These are phyloP conservation scores for Acrasis kona DNA, from an alignment of 78 protist species.

Conservation along the genomic window DNA sequence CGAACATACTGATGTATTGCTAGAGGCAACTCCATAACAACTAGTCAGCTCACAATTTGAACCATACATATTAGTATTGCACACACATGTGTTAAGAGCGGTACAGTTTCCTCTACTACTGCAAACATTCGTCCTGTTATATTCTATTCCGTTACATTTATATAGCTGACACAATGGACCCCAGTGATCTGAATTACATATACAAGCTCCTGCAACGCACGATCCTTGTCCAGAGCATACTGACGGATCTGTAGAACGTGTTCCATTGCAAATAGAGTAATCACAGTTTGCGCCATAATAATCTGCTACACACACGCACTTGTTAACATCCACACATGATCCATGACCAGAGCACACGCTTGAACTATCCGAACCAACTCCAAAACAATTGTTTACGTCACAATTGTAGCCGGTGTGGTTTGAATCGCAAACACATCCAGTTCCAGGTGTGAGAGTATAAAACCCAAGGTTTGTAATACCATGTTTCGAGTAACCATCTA, in stretches of 20 bases:
- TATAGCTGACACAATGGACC: not conserved
- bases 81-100: not conserved
- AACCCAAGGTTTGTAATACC: too few relatives aligned
- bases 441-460: not conserved
- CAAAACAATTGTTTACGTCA: not conserved
- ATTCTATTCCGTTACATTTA: not conserved
- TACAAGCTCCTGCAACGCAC: not conserved
- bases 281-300: not conserved
- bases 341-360: not conserved
- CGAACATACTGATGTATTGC: too few relatives aligned
- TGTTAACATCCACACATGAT: not conserved
- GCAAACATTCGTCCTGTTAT: not conserved
- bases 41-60: too few relatives aligned
- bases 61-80: too few relatives aligned
- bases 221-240: not conserved
- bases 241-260: not conserved
- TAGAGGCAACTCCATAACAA: too few relatives aligned
- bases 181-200: not conserved
- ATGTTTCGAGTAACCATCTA: too few relatives aligned
- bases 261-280: not conserved
- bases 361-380: not conserved
- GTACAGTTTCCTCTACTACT: not conserved
- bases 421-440: not conserved
- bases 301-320: not conserved
- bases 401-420: not conserved